Percentiles rank a stretch among this genome's conserved stretches.
Evolutionary conservation across 2,329 filamentous ascomycete genomes (phyloP).

Genomic region (Colletotrichum sp.): DNA sequence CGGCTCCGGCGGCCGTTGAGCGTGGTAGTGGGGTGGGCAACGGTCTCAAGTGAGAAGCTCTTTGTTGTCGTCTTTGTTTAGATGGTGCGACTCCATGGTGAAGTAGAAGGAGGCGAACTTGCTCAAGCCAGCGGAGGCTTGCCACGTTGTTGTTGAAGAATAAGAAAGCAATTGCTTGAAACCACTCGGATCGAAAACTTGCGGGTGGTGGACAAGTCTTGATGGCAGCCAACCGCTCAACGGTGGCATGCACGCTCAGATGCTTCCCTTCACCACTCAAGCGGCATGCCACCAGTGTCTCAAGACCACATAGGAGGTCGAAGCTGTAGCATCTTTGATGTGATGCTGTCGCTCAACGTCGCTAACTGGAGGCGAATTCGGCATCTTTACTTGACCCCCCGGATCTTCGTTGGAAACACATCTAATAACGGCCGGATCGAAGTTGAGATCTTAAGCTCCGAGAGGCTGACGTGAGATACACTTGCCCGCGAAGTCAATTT

Average conservation of each 20-base stretch:
- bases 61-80: constrained; percentile 1
- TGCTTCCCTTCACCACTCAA: not conserved
- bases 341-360: not conserved
- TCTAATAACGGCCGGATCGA: not conserved
- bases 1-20: not conserved
- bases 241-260: constrained; percentile 1
- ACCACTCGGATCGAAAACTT: not conserved
- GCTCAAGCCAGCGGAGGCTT: not conserved
- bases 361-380: not conserved
- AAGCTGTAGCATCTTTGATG: not conserved
- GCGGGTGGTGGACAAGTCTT: not conserved
- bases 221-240: not conserved
- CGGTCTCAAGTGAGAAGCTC: not conserved
- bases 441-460: not conserved
- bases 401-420: not conserved
- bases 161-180: not conserved
- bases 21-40: not conserved
- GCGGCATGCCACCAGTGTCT: not conserved
- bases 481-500: not conserved
- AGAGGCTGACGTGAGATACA: not conserved
- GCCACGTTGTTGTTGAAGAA: not conserved
- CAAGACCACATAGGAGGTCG: not conserved
- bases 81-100: not conserved
- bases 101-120: not conserved
- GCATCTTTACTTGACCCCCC: not conserved